These are phyloP conservation scores for Euphorbia tirucalli DNA, from an alignment of 345 rosid species.

Conservation along the genomic window DNA sequence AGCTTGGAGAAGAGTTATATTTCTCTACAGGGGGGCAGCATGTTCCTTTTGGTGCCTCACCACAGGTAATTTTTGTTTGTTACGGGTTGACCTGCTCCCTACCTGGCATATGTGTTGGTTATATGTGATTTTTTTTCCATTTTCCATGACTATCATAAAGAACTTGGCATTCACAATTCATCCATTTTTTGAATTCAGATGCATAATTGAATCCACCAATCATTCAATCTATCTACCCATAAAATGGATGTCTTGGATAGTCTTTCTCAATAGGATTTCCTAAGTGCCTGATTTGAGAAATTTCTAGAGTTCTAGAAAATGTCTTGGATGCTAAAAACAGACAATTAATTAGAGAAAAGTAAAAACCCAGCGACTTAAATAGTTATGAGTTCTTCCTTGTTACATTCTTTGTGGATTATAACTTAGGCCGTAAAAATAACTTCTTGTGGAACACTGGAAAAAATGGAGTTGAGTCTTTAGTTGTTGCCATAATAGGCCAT, in stretches of 20 bases:
- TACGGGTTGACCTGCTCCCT: constrained; percentile 1
- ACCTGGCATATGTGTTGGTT: not conserved
- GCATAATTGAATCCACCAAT: not conserved
- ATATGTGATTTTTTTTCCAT: not conserved
- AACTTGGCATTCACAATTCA: not conserved
- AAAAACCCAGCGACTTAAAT: not conserved
- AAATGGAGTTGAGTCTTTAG: not conserved
- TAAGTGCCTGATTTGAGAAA: not conserved
- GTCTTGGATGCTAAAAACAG: not conserved
- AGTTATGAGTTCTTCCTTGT: not conserved
- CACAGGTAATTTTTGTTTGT: constrained; percentile 59
- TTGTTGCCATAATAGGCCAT: not conserved
- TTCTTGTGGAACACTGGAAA: not conserved
- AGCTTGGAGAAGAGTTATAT: constrained; percentile 84
- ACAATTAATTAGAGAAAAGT: not conserved
- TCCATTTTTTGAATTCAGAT: not conserved
- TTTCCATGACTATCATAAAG: not conserved
- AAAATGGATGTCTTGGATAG: not conserved
- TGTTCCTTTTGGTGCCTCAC: constrained; percentile 94
- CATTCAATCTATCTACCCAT: not conserved
- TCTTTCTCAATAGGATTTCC: not conserved
- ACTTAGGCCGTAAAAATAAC: not conserved
- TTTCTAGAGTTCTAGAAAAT: not conserved
- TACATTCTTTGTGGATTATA: not conserved
- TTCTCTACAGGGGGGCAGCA: constrained; percentile 87